Evolutionary conservation across 2,329 filamentous ascomycete species (phyloP).

Genomic region (Colletotrichum chlorophyti): DNA sequence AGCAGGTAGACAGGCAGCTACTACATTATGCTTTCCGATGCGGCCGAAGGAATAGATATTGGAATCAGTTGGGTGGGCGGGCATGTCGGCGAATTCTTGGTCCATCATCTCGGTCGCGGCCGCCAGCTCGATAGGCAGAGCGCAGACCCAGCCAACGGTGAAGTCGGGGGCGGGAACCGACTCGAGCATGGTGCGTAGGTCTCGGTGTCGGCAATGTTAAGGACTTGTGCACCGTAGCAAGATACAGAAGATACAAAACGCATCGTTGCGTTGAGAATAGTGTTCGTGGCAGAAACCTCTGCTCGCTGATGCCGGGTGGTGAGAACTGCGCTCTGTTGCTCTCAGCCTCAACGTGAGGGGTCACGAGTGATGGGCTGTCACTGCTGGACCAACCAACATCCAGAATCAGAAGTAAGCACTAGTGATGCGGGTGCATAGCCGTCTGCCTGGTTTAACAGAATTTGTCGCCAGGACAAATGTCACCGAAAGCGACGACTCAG

Average conservation of each 20-base stretch:
- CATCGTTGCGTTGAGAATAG: not conserved
- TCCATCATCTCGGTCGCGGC: conserved; percentile 13
- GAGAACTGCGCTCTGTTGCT: not conserved
- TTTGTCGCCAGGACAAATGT: too few species aligned
- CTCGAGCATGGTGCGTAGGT: not conserved
- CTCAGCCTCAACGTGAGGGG: not conserved
- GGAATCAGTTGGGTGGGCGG: not conserved
- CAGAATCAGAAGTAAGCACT: too few species aligned
- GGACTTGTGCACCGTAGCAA: too few species aligned
- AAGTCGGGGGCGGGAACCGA: not conserved
- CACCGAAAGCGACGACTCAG: too few species aligned
- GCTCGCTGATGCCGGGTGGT: not conserved
- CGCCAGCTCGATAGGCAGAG: not conserved
- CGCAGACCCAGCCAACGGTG: not conserved
- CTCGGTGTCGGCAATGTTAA: too few species aligned
- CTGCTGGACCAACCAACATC: too few species aligned
- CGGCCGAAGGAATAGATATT: conserved; percentile 25
- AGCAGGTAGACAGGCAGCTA: conserved; percentile 29
- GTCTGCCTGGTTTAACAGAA: too few species aligned
- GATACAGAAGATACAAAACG: too few species aligned
- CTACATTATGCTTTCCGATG: conserved; percentile 30
- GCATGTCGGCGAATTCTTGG: not conserved
- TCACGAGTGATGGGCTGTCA: too few species aligned
- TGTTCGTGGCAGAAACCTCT: too few species aligned
- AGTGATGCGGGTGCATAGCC: too few species aligned